Percentiles rank a stretch among this genome's conserved stretches.
These are phyloP conservation scores for Suhomyces vadensis DNA, from an alignment of 805 yeast genomes.

Conservation along the genomic window DNA sequence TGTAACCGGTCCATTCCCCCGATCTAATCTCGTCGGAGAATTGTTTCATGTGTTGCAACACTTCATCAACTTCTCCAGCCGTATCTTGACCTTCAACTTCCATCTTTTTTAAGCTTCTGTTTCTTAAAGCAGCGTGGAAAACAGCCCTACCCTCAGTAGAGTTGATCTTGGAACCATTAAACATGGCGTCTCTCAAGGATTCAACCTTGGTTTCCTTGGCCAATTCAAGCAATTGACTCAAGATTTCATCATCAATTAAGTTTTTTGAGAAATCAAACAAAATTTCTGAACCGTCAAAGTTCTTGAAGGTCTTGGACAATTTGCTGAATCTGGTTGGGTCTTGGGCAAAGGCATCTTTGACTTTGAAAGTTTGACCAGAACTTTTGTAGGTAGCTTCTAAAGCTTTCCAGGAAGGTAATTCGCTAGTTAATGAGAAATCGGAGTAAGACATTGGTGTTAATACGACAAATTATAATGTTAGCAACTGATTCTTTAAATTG, in stretches of 20 bases:
- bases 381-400: slow-evolving; percentile 70
- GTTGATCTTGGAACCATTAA: slow-evolving; percentile 91
- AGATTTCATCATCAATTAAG: slow-evolving; percentile 82
- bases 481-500: neutral
- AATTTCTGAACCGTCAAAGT: slow-evolving; percentile 85
- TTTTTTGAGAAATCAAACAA: slow-evolving; percentile 95
- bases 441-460: slow-evolving; percentile 14
- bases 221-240: slow-evolving; percentile 64
- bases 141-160: slow-evolving; percentile 97
- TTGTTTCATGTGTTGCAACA: slow-evolving; percentile 94
- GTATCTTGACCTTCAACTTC: slow-evolving; percentile 87
- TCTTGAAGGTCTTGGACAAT: slow-evolving; percentile 73
- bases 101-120: slow-evolving; percentile 83
- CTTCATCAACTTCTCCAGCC: slow-evolving; percentile 87
- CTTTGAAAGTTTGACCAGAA: slow-evolving; percentile 68
- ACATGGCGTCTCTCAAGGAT: slow-evolving; percentile 84
- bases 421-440: slow-evolving; percentile 59
- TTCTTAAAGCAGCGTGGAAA: slow-evolving; percentile 94
- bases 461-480: neutral
- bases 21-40: slow-evolving; percentile 88
- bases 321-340: slow-evolving; percentile 77
- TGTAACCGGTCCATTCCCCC: slow-evolving; percentile 95
- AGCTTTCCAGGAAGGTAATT: slow-evolving; percentile 81
- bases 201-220: slow-evolving; percentile 92
- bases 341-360: slow-evolving; percentile 71